A percentile compares a stretch with the other conserved stretches of the same genome.
These are phyloP conservation scores for Diaporthe sp. DNA, from an alignment of 2,329 filamentous ascomycete genomes.

Conservation along the genomic window DNA sequence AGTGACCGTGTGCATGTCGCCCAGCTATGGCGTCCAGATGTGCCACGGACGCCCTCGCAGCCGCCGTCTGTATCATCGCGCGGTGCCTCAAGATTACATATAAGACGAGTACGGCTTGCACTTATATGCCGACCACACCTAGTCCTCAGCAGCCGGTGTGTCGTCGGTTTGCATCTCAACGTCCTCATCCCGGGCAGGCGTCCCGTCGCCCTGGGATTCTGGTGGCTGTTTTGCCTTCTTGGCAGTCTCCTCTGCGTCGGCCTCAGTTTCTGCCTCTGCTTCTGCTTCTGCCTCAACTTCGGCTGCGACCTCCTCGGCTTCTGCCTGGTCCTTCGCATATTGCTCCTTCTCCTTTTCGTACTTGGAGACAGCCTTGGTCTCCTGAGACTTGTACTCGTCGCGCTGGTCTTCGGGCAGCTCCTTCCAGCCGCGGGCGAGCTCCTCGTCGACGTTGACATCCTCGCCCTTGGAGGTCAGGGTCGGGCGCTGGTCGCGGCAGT, in stretches of 20 bases:
- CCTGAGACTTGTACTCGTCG: slow-evolving; percentile 61
- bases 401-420: slow-evolving; percentile 62
- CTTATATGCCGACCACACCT: neutral
- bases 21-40: neutral
- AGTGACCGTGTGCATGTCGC: neutral
- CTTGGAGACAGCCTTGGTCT: slow-evolving; percentile 54
- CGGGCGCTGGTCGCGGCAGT: slow-evolving; percentile 63
- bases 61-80: neutral
- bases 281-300: slow-evolving; percentile 36
- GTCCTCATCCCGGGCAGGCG: slow-evolving; percentile 58
- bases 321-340: slow-evolving; percentile 43
- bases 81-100: neutral
- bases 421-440: slow-evolving; percentile 68
- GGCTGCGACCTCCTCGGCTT: slow-evolving; percentile 35
- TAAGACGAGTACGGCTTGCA: neutral
- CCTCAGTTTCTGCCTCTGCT: slow-evolving; percentile 34
- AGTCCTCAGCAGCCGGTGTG: slow-evolving; percentile 43
- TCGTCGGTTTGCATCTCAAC: slow-evolving; percentile 64
- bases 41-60: neutral
- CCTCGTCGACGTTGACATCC: slow-evolving; percentile 63
- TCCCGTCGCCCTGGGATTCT: slow-evolving; percentile 43
- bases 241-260: slow-evolving; percentile 36
- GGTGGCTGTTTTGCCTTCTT: slow-evolving; percentile 30
- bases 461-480: slow-evolving; percentile 59
- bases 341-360: slow-evolving; percentile 59